phyloP scores from a whole-genome alignment of 495 filamentous ascomycete genomes.

The Collariella sp. region DNA sequence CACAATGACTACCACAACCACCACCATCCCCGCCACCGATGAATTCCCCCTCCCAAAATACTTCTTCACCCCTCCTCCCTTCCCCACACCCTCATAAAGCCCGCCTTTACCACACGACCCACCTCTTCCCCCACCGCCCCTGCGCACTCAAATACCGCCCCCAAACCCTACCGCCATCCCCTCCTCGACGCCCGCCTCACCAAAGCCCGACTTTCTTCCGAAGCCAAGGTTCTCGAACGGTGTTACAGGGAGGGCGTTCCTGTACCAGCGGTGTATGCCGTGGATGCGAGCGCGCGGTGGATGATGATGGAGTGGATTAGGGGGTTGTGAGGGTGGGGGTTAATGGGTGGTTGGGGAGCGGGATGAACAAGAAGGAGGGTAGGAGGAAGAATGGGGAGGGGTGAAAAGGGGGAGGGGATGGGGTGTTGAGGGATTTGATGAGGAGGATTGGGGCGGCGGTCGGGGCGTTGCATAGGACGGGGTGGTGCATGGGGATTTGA shows the following conservation, averaged over 20 bases:
- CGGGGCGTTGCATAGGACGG: conserved; percentile 75
- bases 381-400: conserved; percentile 1
- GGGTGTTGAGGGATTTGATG: conserved; percentile 50
- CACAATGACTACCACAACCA: conserved; percentile 2
- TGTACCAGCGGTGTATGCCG: conserved; percentile 67
- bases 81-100: conserved; percentile 64
- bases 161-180: conserved; percentile 87
- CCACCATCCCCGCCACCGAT: not conserved
- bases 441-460: conserved; percentile 62
- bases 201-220: conserved; percentile 72
- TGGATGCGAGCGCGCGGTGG: conserved; percentile 71
- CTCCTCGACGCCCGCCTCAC: conserved; percentile 82
- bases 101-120: conserved; percentile 79
- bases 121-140: conserved; percentile 57
- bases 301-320: conserved; percentile 85
- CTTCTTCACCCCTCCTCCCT: conserved; percentile 53
- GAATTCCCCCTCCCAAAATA: conserved; percentile 51
- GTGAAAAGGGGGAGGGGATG: conserved; percentile 21
- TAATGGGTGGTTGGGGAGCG: conserved; percentile 51
- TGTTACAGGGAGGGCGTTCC: conserved; percentile 65
- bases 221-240: conserved; percentile 74
- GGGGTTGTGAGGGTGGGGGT: conserved; percentile 63
- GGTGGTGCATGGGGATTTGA: conserved; percentile 90
- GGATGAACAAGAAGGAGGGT: conserved; percentile 35
- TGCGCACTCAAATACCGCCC: conserved; percentile 91